phyloP scores from a whole-genome alignment of 2,329 filamentous ascomycete species.

The Talaromyces sp. region DNA sequence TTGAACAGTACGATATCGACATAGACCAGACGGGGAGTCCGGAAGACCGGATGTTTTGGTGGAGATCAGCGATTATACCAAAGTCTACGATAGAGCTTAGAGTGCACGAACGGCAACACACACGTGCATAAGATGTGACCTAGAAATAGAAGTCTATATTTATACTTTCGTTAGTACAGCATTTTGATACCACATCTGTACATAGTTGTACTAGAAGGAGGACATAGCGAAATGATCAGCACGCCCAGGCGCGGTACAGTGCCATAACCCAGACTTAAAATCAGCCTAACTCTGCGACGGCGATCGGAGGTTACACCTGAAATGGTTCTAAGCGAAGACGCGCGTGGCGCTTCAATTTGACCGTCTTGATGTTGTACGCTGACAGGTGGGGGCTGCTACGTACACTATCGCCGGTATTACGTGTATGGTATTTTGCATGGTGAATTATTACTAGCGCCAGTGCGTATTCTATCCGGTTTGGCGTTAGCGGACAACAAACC shows the following conservation, averaged over 20 bases:
- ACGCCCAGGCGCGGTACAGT: no score
- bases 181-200: not conserved
- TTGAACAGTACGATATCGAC: not conserved
- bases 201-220: no score
- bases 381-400: not conserved
- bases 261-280: no score
- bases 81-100: not conserved
- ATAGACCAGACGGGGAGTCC: not conserved
- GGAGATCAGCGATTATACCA: not conserved
- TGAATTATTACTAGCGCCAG: no score
- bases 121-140: not conserved
- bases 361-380: not conserved
- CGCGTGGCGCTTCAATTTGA: not conserved
- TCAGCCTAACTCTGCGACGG: no score
- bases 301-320: no score
- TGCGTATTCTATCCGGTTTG: no score
- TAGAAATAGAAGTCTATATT: not conserved
- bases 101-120: not conserved
- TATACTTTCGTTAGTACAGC: not conserved
- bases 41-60: not conserved
- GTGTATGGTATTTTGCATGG: no score
- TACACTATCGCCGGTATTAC: no score
- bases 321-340: no score
- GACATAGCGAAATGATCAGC: no score
- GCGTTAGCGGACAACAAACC: no score